phyloP scores from a whole-genome alignment of 345 rosid species.

The Carallia brachiata region DNA sequence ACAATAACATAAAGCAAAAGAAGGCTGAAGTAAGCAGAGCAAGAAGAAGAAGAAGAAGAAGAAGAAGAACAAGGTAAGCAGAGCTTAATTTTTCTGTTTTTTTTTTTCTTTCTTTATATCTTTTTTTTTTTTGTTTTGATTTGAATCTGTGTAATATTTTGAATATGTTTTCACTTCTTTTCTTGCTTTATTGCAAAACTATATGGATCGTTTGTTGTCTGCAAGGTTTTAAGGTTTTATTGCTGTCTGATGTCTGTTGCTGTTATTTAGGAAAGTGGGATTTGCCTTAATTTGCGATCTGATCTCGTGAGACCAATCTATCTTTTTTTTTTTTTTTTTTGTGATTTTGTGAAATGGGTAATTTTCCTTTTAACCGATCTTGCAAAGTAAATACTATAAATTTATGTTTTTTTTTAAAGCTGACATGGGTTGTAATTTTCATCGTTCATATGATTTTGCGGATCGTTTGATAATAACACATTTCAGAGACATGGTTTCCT shows the following conservation, averaged over 20 bases:
- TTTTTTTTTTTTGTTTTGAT: not conserved
- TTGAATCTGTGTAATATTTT: not conserved
- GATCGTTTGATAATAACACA: not conserved
- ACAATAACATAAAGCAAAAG: no score
- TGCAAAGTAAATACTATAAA: no score
- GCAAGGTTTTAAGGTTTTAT: not conserved
- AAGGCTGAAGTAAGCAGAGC: no score
- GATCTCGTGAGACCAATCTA: slow-evolving; percentile 3
- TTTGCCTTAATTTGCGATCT: not conserved
- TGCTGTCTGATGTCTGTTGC: no score
- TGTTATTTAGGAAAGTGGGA: no score
- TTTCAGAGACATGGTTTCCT: no score
- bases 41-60: not conserved
- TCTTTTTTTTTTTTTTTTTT: slow-evolving; percentile 2
- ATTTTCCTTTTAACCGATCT: not conserved
- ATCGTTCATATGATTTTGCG: not conserved
- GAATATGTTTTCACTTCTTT: not conserved
- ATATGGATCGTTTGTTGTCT: not conserved
- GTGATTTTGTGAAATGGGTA: slow-evolving; percentile 6
- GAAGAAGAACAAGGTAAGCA: not conserved
- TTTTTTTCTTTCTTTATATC: no score
- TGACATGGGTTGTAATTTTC: not conserved
- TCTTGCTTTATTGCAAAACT: not conserved
- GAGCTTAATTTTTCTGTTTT: not conserved
- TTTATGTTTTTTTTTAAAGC: no score